Percentiles rank a stretch among this genome's conserved stretches.
These are phyloP conservation scores for Lactarius trivialis DNA, from an alignment of 768 basidiomycete genomes.

Conservation along the genomic window DNA sequence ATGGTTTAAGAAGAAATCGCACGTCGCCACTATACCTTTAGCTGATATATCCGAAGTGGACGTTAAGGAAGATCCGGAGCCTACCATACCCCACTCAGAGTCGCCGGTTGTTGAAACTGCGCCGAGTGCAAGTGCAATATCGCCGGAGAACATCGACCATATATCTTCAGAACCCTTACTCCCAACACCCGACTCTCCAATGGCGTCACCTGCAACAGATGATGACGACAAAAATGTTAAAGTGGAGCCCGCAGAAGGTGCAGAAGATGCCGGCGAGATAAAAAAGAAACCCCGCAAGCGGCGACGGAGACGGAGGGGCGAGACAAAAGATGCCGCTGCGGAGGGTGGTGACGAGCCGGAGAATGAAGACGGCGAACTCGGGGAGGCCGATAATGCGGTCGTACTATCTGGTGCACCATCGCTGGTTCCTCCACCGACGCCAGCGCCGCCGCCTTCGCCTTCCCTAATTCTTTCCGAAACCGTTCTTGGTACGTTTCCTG, in stretches of 20 bases:
- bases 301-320: conserved; percentile 18
- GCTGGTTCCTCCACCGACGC: conserved; percentile 25
- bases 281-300: conserved; percentile 30
- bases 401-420: conserved; percentile 14
- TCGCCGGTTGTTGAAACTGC: background rate
- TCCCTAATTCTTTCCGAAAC: conserved; percentile 68
- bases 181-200: background rate
- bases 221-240: background rate
- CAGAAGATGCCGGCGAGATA: conserved; percentile 42
- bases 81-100: background rate
- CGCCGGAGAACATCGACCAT: background rate
- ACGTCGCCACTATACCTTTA: background rate
- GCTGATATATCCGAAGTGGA: background rate
- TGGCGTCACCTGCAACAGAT: background rate
- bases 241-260: conserved; percentile 39
- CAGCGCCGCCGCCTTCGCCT: conserved; percentile 28
- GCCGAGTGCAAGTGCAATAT: background rate
- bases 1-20: conserved; percentile 7
- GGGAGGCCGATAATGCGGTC: conserved; percentile 12
- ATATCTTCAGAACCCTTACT: background rate
- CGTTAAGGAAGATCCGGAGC: background rate
- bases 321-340: conserved; percentile 16
- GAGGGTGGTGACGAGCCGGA: conserved; percentile 26
- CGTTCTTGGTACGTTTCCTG: conserved; percentile 52
- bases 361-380: conserved; percentile 21